Conservation (phyloP, 78 protist genomes). For the Planoprotostelium fungivorum region DNA sequence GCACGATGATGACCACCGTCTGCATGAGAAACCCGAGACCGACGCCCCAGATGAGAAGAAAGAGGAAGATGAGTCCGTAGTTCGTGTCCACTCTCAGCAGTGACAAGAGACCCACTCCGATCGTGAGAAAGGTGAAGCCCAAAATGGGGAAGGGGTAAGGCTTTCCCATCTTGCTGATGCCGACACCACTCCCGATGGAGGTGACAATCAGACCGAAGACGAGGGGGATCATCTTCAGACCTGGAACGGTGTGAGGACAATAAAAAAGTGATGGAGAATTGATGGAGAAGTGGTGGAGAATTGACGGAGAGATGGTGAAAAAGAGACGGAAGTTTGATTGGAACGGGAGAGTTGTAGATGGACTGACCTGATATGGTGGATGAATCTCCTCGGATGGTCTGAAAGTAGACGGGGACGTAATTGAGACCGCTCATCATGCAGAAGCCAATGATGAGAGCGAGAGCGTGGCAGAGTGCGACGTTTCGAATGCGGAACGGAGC, state of each 20-base stretch:
- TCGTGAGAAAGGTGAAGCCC: not conserved
- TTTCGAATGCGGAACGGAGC: conserved; percentile 40
- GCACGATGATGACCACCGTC: conserved; percentile 37
- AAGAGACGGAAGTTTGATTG: too few species aligned
- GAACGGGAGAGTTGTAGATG: not conserved
- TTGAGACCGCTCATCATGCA: conserved; percentile 54
- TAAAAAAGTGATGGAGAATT: too few species aligned
- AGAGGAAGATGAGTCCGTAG: not conserved
- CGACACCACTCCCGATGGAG: not conserved
- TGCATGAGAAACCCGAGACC: conserved; percentile 64
- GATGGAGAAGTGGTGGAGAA: too few species aligned
- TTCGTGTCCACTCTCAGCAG: not conserved
- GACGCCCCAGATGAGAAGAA: conserved; percentile 9
- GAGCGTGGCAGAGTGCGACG: conserved; percentile 18
- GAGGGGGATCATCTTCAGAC: not conserved
- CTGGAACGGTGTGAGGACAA: not conserved
- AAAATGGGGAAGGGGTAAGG: not conserved
- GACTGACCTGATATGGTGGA: conserved; percentile 35
- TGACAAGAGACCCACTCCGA: not conserved
- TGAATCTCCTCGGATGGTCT: conserved; percentile 23
- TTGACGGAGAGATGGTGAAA: too few species aligned
- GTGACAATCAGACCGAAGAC: not conserved
- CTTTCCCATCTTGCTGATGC: not conserved
- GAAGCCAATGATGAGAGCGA: conserved; percentile 42
- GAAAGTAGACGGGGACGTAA: conserved; percentile 57